Percentiles rank a stretch among this genome's conserved stretches.
phyloP scores from a whole-genome alignment of 352 stramenopile genomes.

The Aphanomyces stellatus region DNA sequence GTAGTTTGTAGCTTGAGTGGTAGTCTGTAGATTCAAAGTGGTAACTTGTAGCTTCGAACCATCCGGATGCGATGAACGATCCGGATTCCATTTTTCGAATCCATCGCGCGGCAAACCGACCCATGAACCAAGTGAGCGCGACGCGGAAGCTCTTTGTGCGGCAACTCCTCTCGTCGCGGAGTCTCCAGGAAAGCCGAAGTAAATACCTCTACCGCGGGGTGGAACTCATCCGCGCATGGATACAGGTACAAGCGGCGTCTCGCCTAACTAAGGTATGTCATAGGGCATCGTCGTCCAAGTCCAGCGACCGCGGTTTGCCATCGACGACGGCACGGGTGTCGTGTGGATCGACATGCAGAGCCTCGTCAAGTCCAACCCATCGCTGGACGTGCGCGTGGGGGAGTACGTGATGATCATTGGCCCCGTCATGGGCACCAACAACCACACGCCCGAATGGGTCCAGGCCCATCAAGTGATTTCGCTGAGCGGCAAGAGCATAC shows the following conservation, averaged over 20 bases:
- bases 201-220: slow-evolving; percentile 28
- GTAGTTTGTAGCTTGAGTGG: not conserved
- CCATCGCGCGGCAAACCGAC: too few relatives aligned
- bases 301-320: slow-evolving; percentile 29
- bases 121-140: slow-evolving; percentile 10
- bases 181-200: slow-evolving; percentile 9
- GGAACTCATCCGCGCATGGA: slow-evolving; percentile 62
- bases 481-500: slow-evolving; percentile 36
- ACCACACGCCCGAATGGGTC: not conserved
- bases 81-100: too few relatives aligned
- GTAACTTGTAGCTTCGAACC: too few relatives aligned
- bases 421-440: slow-evolving; percentile 37
- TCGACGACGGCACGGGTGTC: slow-evolving; percentile 71
- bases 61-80: too few relatives aligned
- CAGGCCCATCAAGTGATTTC: slow-evolving; percentile 55
- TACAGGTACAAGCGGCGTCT: slow-evolving; percentile 35
- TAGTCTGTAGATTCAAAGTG: too few relatives aligned
- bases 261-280: not conserved
- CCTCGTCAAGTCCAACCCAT: slow-evolving; percentile 53
- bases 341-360: slow-evolving; percentile 47
- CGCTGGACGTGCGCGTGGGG: slow-evolving; percentile 23
- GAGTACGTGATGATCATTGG: slow-evolving; percentile 74
- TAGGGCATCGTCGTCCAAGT: slow-evolving; percentile 48
- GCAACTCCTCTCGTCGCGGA: not conserved
- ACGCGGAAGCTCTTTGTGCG: slow-evolving; percentile 17